phyloP scores from a whole-genome alignment of 2,329 filamentous ascomycete genomes.

The Diplocarpon rosae region DNA sequence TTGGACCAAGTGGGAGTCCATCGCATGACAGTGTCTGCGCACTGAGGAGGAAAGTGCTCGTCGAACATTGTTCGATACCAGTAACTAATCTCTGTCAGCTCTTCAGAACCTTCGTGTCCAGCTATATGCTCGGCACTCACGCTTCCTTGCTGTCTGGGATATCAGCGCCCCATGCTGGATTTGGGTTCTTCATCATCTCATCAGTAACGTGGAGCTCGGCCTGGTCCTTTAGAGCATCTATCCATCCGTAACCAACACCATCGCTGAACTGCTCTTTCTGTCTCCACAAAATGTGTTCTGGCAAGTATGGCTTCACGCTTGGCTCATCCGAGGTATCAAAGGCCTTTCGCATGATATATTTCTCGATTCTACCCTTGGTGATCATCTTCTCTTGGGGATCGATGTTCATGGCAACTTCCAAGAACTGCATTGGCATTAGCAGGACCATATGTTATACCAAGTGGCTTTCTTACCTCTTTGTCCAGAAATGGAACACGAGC shows the following conservation, averaged over 20 bases:
- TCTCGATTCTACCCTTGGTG: constrained; percentile 63
- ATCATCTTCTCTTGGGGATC: constrained; percentile 96
- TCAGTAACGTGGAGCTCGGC: constrained; percentile 84
- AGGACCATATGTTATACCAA: not conserved
- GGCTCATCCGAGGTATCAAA: constrained; percentile 91
- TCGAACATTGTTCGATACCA: constrained; percentile 99
- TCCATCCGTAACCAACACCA: constrained; percentile 98
- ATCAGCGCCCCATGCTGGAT: constrained; percentile 88
- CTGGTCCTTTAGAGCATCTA: constrained; percentile 91
- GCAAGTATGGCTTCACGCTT: constrained; percentile 73
- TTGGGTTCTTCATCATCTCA: constrained; percentile 97
- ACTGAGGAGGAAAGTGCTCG: constrained; percentile 90
- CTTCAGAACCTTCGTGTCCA: not conserved
- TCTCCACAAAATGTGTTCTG: constrained; percentile 89
- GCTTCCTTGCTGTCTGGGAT: constrained; percentile 95
- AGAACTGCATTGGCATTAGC: constrained; percentile 47
- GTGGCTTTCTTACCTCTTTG: constrained; percentile 53
- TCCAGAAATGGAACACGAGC: constrained; percentile 96
- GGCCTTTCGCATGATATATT: constrained; percentile 95
- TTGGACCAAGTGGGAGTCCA: constrained; percentile 98
- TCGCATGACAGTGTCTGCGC: constrained; percentile 85
- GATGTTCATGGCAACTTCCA: constrained; percentile 85
- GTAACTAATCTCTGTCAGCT: constrained; percentile 43
- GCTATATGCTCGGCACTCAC: constrained; percentile 35
- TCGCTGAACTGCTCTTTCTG: constrained; percentile 99